Conservation (phyloP, 495 filamentous ascomycete genomes). For the Melanomma pulvis-pyrius region DNA sequence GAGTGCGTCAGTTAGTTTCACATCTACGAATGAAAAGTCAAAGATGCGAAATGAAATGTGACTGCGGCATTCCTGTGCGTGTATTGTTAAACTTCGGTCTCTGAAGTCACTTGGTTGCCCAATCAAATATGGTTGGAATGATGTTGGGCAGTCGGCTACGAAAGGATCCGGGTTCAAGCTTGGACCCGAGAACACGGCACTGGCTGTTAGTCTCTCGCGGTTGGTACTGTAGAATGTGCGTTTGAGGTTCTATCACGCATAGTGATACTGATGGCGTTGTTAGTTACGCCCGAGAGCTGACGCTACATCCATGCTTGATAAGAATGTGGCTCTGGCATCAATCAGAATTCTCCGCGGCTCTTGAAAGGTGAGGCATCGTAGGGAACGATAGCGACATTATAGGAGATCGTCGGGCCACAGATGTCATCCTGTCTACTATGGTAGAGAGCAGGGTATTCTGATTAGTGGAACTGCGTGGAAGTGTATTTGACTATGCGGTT, state of each 20-base stretch:
- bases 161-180: neutral
- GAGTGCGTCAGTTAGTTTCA: neutral
- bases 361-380: neutral
- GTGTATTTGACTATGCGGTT: neutral
- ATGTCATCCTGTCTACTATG: neutral
- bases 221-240: neutral
- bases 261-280: slow-evolving; percentile 13
- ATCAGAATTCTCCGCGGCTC: neutral
- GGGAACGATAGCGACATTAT: neutral
- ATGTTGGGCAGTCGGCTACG: neutral
- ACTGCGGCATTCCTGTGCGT: neutral
- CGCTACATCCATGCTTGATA: slow-evolving; percentile 1
- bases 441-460: neutral
- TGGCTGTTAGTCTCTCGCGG: neutral
- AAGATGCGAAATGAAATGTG: neutral
- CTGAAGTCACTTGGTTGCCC: neutral
- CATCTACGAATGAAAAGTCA: neutral
- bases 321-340: neutral
- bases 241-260: slow-evolving; percentile 1
- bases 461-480: neutral
- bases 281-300: neutral
- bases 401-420: slow-evolving; percentile 1
- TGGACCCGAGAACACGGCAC: neutral
- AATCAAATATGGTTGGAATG: neutral
- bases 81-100: neutral